These are phyloP conservation scores for Metschnikowia henanensis DNA, from an alignment of 805 yeast genomes.

Conservation along the genomic window DNA sequence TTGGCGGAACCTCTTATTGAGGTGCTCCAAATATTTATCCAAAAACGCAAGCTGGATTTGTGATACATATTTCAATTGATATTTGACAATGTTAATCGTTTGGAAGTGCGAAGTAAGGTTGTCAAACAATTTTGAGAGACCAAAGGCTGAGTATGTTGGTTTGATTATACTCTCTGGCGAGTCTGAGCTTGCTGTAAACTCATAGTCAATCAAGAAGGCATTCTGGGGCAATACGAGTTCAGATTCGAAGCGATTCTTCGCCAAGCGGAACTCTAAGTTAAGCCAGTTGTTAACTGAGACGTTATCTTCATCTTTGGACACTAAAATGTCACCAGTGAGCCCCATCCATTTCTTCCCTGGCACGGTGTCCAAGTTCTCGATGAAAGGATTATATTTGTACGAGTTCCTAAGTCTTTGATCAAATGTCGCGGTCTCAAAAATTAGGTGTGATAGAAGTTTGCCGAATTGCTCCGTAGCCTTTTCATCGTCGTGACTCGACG, in stretches of 20 bases:
- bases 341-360: constrained; percentile 48
- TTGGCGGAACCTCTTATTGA: constrained; percentile 37
- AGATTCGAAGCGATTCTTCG: constrained; percentile 46
- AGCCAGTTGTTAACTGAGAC: constrained; percentile 48
- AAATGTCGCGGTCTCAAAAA: constrained; percentile 56
- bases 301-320: constrained; percentile 34
- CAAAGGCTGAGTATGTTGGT: constrained; percentile 65
- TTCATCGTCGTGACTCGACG: constrained; percentile 18
- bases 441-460: constrained; percentile 54
- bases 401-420: constrained; percentile 48
- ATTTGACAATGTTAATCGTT: constrained; percentile 48
- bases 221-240: constrained; percentile 49
- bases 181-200: constrained; percentile 30
- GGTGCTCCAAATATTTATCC: constrained; percentile 45
- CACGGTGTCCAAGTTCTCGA: constrained; percentile 17
- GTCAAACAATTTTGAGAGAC: constrained; percentile 56
- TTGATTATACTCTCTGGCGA: constrained; percentile 19
- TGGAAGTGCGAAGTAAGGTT: constrained; percentile 55
- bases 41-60: constrained; percentile 58
- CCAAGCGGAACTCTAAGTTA: constrained; percentile 50
- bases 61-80: constrained; percentile 53
- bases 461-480: constrained; percentile 37
- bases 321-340: constrained; percentile 40
- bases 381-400: constrained; percentile 48
- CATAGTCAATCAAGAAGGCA: constrained; percentile 61